Base-by-base conservation (phyloP, 345 rosid species). In the Gossypium mustelinum region DNA sequence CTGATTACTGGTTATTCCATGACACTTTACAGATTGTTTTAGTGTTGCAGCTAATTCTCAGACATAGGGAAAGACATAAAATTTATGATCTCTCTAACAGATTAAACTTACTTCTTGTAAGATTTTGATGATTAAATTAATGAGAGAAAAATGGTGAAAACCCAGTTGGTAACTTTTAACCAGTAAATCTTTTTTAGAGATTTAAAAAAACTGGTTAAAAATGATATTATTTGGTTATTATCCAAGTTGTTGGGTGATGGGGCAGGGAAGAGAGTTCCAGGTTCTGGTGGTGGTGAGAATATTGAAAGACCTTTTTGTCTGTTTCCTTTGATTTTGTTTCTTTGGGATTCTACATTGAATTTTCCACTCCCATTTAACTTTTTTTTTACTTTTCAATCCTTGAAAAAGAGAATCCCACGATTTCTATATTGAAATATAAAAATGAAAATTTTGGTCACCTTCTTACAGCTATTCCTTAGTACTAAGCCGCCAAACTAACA, bases 271-370 rank as follows among this genome's bases (percentile, higher is more conserved):
- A 56, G 60, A 55, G 39, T 18, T 47, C 58, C 58, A 68, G 72
- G 56, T 2, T 67, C 47, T 22, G 51, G 56, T 7, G 71, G 55
- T 47, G 52, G 39, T 47, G 57, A 48, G 72, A 68, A 68, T 68
- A 68, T 48, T 48, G 57, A 68, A 47, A 27, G 29, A 29, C 72
- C 24, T 47, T 68, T 68, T 68, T 41, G 70, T 66, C 54, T 66
- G 29, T 9, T 66, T 66, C 70, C 70, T 66, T 66, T 2, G 20
- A 34, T 64, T 41, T 64, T 10, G 3, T n/a, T 41, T 18, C 24
- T 63, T 34, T 63, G 0, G 48, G 22, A 34, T 63, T 17, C 68
- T 43, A n/a, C 69, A 64, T 64, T 41, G 68, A 64, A 39, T 64
- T 64, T 64, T 45, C 66, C 18, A 13, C 3, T 14, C 7, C 3